A percentile compares a stretch with the other conserved stretches of the same genome.
Evolutionary conservation across 2,329 filamentous ascomycete species (phyloP).

Genomic region (Bimuria novae-zelandiae): DNA sequence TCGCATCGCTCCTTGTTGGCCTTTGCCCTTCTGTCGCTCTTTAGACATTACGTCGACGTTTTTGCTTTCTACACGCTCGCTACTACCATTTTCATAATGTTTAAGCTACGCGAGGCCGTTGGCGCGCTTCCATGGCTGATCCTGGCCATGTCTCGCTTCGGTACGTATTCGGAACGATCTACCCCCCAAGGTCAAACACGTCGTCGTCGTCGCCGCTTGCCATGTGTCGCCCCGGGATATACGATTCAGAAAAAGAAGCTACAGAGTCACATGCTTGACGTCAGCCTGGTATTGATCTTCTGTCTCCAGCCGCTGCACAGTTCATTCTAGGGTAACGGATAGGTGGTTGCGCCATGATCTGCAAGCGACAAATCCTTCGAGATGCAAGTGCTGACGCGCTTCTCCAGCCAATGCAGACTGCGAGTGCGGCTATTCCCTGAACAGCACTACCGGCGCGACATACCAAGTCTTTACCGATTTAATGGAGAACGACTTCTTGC

Average conservation of each 20-base stretch:
- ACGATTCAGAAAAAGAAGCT: no score
- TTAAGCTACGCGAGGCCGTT: constrained; percentile 22
- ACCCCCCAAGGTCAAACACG: no score
- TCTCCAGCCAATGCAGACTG: constrained; percentile 57
- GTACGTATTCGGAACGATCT: constrained; percentile 36
- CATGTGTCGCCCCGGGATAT: no score
- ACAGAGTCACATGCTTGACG: no score
- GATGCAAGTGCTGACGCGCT: constrained; percentile 5
- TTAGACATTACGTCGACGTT: constrained; percentile 1
- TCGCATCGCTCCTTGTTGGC: constrained; percentile 2
- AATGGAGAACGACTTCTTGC: constrained; percentile 73
- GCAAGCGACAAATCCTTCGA: background rate
- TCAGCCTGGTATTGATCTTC: no score
- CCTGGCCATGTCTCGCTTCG: constrained; percentile 34
- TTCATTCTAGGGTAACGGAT: no score
- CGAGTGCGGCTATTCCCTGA: constrained; percentile 72
- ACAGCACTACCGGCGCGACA: constrained; percentile 47
- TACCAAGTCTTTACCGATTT: constrained; percentile 67
- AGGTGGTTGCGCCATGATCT: background rate
- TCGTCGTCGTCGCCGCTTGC: no score
- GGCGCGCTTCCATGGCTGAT: constrained; percentile 36
- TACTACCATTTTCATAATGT: constrained; percentile 18
- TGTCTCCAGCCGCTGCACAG: no score
- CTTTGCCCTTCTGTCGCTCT: constrained; percentile 5
- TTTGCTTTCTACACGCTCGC: constrained; percentile 26